Percentiles rank a stretch among this genome's conserved stretches.
phyloP scores from a whole-genome alignment of 768 basidiomycete genomes.

The Lactarius akahatsu region DNA sequence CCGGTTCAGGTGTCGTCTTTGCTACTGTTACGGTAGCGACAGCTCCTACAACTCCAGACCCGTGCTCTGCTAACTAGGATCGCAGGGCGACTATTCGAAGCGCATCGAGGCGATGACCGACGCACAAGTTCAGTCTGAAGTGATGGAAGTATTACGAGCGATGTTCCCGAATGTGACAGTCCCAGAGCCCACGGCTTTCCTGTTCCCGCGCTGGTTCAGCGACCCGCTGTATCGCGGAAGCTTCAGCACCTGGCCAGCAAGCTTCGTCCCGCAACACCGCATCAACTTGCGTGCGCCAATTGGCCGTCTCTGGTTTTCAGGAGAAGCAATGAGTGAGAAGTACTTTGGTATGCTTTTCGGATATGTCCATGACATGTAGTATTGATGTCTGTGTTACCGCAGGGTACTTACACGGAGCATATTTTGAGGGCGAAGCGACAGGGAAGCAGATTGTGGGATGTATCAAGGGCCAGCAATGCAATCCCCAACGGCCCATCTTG shows the following conservation, averaged over 20 bases:
- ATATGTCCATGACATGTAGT: not conserved
- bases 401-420: conserved; percentile 37
- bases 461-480: conserved; percentile 27
- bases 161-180: conserved; percentile 57
- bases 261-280: conserved; percentile 41
- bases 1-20: conserved; percentile 56
- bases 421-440: conserved; percentile 35
- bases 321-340: conserved; percentile 54
- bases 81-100: conserved; percentile 55
- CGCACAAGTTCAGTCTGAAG: conserved; percentile 48
- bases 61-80: not conserved
- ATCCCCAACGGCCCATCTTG: conserved; percentile 16
- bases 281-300: conserved; percentile 50
- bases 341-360: conserved; percentile 47
- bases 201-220: conserved; percentile 50
- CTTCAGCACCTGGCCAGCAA: conserved; percentile 65
- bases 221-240: conserved; percentile 55
- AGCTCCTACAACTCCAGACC: conserved; percentile 17
- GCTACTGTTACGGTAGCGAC: conserved; percentile 49
- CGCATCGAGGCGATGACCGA: conserved; percentile 55
- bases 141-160: conserved; percentile 49
- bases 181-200: conserved; percentile 54
- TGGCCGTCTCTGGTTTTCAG: conserved; percentile 55
- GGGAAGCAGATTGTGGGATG: conserved; percentile 31
- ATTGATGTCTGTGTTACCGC: not conserved